Evolutionary conservation across 1,284 basidiomycete genomes (phyloP), one percentile per base, ranked within the genome.

Genomic region (Sporisorium reilianum): DNA sequence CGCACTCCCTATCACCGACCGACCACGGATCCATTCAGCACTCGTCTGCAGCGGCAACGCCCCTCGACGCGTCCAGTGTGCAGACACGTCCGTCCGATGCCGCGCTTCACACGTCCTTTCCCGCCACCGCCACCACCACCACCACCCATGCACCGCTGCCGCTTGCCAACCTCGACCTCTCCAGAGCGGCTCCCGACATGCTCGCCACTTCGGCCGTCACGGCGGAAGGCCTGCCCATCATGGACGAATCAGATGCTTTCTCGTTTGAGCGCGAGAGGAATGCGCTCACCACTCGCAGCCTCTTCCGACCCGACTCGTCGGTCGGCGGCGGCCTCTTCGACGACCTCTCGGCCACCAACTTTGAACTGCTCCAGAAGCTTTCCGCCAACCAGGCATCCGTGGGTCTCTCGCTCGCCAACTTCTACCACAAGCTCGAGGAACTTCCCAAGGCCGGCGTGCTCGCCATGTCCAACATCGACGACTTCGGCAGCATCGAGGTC

Each of bases 401-500:
- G 1, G 70, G 60, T 3, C 40, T 69, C 45, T 66, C 55, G 9
- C 64, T 79, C 45, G 52, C 61, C 52, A 68, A 67, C 53, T 80
- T 81, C 57, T 77, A 76, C 44, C 51, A 66, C 52, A 72, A 77
- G 61, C 64, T 81, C 48, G 79, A 81, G 48, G 65, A 63, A 14
- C 63, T 81, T 8, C 79, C 79, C 52, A 81, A 81, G 48, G 79
- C 79, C 16, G 78, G 78, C 34, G 61, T 73, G 18, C 55, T 72
- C 20, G 32, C 41, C 56, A 49, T 55, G 49, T 52, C 58, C 44
- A 55, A 49, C 26, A 52, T 66, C 25, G 69, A 71, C 41, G 73
- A 76, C 20, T 54, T 55, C 18, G 59, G 53, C 34, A 60, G 50
- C 53, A 54, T 68, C 41, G 67, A 77, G 12, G 51, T 72, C 23